Evolutionary conservation across 1,284 basidiomycete species (phyloP), one percentile per base, ranked within the genome.

Genomic region (Phlebopus sp.): DNA sequence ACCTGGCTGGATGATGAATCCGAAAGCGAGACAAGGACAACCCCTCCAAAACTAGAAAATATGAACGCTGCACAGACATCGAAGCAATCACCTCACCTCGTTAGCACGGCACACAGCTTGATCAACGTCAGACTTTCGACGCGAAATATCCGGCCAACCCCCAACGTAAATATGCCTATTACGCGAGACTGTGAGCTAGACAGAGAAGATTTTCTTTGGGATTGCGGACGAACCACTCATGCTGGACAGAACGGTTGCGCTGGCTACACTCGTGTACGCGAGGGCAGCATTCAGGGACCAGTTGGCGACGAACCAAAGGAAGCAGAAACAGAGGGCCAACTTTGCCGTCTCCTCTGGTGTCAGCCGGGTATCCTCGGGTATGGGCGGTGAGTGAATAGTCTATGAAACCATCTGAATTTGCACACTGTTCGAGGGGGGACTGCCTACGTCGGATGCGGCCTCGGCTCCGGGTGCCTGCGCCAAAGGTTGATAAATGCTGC

Each of bases 91-190:
- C 59, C 74, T 46, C 56, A 92, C 92, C 90, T 93, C 11, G 82
- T 78, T 8, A 84, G 59, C 1, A 97, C 94, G 14, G 94, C 89
- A n/a, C 75, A 70, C 34, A 94, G 69, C 67, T 97, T 97, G 8
- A 81, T 72, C 2, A 81, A 44, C 0, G 89, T 88, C 48, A 98
- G 71, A 6, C 71, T 73, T 65, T 99, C 97, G 8, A 97, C 90
- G 10, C 80, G 78, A 55, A 92, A 88, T 34, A 93, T 55, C n/a
- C 87, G 77, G 3, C 96, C 96, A 36, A 98, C 73, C 0, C 76
- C 85, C 35, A 99, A 73, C 0, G 96, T 99, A 67, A 98, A 98
- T 70, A 99, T 95, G 4, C 96, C 94, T 92, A 46, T 13, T n/a
- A 34, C 34, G 44, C 21, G n/a, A 27, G 27, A 29, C 8, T 29